Evolutionary conservation across 495 filamentous ascomycete species (phyloP), one percentile per base, ranked within the genome.

Genomic region (Friedmanniomyces simplex): DNA sequence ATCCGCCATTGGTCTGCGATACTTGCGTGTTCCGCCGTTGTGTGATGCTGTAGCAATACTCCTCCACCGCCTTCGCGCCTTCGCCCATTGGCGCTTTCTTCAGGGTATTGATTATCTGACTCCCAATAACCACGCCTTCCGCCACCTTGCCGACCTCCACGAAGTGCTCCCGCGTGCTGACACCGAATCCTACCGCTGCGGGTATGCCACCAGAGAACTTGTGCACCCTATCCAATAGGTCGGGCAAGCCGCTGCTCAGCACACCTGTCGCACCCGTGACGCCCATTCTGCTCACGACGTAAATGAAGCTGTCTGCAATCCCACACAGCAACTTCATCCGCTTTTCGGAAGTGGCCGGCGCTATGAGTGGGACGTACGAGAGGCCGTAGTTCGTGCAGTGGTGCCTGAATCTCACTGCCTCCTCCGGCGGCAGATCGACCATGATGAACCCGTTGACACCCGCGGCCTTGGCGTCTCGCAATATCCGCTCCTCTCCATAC

Each of bases 291-390:
- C 93, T 97, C 21, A 97, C 94, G 55, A 99, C 93, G 69, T 99
- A 99, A 72, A 99, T 94, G 76, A 99, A 99, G 10, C 90, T 95
- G 72, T 97, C 91, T 63, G 94, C 93, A 50, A 99, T 94, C 71
- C 87, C 84, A 79, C 93, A 99, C 22, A 99, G 82, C 3, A 95
- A 74, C 72, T 90, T 90, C 89, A 97, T 91, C 55, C 93, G 88
- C 46, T 80, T 71, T 55, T 93, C 87, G n/a, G 89, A 91, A 1
- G 93, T 96, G 1, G 91, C 82, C 21, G 93, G 93, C 14, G 93
- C 91, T 66, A 99, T 95, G 10, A 99, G 78, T 2, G 93, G 93
- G 13, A 99, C 84, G 69, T 96, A 99, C 1, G 90, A 96, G 28
- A 98, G 78, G 11, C 88, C 87, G 63, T 25, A 50, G 26, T 46